Evolutionary conservation across 1,284 basidiomycete genomes (phyloP).

Genomic region (Cystobasidium pallidum): DNA sequence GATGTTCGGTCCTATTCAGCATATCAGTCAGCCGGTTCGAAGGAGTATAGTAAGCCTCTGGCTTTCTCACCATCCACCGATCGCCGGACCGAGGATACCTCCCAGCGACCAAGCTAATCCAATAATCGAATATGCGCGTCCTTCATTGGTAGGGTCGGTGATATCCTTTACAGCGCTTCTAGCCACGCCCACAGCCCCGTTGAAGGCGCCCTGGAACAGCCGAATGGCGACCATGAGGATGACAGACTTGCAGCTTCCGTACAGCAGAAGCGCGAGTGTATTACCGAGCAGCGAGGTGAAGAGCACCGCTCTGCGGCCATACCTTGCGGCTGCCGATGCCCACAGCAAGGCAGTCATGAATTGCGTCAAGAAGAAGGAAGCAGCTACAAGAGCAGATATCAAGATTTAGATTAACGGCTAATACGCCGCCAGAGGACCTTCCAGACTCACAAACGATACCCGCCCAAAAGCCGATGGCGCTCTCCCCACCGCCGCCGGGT

Average conservation of each 20-base stretch:
- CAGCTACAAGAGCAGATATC: constrained; percentile 35
- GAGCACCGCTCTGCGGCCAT: constrained; percentile 83
- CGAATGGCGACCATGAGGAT: constrained; percentile 82
- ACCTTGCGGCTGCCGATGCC: constrained; percentile 90
- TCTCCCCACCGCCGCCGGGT: constrained; percentile 64
- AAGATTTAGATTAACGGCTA: too few relatives aligned
- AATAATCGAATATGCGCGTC: constrained; percentile 48
- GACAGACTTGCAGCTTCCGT: constrained; percentile 67
- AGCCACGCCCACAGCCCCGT: constrained; percentile 63
- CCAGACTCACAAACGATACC: constrained; percentile 73
- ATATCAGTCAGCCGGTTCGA: neutral
- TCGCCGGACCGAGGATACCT: constrained; percentile 51
- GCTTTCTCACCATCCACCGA: constrained; percentile 48
- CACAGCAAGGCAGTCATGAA: constrained; percentile 90
- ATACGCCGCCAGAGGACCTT: too few relatives aligned
- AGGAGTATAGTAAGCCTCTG: neutral
- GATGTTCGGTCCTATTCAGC: constrained; percentile 33
- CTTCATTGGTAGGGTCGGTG: constrained; percentile 66
- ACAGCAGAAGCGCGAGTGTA: constrained; percentile 73
- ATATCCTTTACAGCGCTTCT: constrained; percentile 83
- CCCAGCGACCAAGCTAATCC: constrained; percentile 52
- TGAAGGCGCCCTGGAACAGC: constrained; percentile 93
- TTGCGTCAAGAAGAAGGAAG: constrained; percentile 63
- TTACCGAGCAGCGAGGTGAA: constrained; percentile 82
- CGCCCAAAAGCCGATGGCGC: constrained; percentile 80